Conservation (phyloP, 306 rosid species). For the Dryas octopetala region DNA sequence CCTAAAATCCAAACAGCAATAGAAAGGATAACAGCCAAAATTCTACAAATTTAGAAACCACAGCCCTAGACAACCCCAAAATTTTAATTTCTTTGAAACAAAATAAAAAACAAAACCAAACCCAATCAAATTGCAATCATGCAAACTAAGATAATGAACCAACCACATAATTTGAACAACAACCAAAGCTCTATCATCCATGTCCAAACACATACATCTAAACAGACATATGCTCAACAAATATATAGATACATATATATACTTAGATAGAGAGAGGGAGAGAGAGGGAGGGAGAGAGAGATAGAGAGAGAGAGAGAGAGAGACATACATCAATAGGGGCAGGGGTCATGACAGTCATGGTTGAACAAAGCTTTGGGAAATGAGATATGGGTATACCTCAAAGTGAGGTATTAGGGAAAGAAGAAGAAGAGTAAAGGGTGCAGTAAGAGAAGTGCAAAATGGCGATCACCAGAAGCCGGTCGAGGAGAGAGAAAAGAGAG, state of each 20-base stretch:
- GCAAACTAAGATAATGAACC: slow-evolving; percentile 23
- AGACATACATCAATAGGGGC: slow-evolving; percentile 74
- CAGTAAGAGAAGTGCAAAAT: slow-evolving; percentile 6
- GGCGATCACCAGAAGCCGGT: slow-evolving; percentile 21
- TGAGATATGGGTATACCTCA: neutral
- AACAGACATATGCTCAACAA: slow-evolving; percentile 3
- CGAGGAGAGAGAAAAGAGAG: neutral
- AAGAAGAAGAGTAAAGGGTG: neutral
- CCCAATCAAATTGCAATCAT: slow-evolving; percentile 24
- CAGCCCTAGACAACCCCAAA: slow-evolving; percentile 45
- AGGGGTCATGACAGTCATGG: slow-evolving; percentile 74
- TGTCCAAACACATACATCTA: slow-evolving; percentile 17
- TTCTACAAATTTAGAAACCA: slow-evolving; percentile 34
- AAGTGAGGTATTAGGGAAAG: neutral
- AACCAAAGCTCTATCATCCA: slow-evolving; percentile 19
- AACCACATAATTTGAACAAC: slow-evolving; percentile 14
- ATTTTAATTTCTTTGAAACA: neutral
- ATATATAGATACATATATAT: neutral
- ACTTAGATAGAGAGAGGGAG: neutral
- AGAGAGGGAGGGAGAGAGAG: slow-evolving; percentile 18
- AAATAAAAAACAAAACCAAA: neutral
- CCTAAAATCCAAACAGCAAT: slow-evolving; percentile 42
- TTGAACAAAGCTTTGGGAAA: slow-evolving; percentile 9
- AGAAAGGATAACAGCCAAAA: slow-evolving; percentile 19
- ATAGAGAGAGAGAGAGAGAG: slow-evolving; percentile 22